Conservation (phyloP, 116 monocot species). For the Cymodocea nodosa region DNA sequence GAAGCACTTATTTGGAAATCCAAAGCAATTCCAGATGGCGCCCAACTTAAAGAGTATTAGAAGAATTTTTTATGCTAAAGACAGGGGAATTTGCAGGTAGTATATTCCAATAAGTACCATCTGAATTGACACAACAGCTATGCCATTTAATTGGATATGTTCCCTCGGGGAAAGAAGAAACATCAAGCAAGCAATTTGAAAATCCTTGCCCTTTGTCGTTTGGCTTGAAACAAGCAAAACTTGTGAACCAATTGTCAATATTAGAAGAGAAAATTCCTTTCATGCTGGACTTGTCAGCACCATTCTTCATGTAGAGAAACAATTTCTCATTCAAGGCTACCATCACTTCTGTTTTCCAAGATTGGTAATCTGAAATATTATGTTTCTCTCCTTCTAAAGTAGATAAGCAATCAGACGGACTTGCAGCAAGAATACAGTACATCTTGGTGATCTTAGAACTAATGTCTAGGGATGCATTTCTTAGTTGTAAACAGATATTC, state of each 20-base stretch:
- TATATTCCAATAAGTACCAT: slow-evolving; percentile 44
- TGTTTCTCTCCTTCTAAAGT: slow-evolving; percentile 8
- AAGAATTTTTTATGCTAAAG: slow-evolving; percentile 4
- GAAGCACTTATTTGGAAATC: too few species aligned
- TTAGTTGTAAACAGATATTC: slow-evolving; percentile 68
- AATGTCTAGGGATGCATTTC: slow-evolving; percentile 16
- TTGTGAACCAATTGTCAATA: slow-evolving; percentile 15
- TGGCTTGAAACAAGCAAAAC: slow-evolving; percentile 32
- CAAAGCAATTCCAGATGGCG: too few species aligned
- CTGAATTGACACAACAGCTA: slow-evolving; percentile 40
- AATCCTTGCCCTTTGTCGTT: slow-evolving; percentile 65
- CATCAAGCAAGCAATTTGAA: slow-evolving; percentile 69
- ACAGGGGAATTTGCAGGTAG: slow-evolving; percentile 28
- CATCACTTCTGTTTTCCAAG: slow-evolving; percentile 25
- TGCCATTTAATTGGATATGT: slow-evolving; percentile 71
- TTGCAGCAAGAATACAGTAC: slow-evolving; percentile 52
- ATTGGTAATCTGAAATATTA: slow-evolving; percentile 6
- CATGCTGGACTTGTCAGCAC: neutral
- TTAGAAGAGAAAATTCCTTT: neutral
- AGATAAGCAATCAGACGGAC: slow-evolving; percentile 10
- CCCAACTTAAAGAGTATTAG: neutral
- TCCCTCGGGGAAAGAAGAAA: slow-evolving; percentile 58
- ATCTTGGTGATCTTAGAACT: slow-evolving; percentile 20
- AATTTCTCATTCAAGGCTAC: slow-evolving; percentile 40
- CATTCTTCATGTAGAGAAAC: slow-evolving; percentile 19